Evolutionary conservation across 768 basidiomycete genomes (phyloP).

Genomic region (Xerocomus spinulosus): DNA sequence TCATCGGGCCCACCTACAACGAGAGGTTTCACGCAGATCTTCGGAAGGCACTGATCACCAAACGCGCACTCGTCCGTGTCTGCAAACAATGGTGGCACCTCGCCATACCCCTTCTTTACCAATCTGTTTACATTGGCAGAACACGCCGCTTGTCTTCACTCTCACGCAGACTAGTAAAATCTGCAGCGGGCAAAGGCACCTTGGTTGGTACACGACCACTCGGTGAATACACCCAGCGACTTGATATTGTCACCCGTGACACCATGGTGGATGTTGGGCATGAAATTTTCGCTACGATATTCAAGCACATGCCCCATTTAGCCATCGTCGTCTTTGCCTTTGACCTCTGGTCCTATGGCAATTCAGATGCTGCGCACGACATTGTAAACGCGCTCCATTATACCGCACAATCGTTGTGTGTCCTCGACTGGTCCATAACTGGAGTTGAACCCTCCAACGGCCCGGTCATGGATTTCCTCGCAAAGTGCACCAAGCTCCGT

Average conservation of each 20-base stretch:
- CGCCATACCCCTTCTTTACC: constrained; percentile 21
- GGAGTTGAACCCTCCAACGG: neutral
- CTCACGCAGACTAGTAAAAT: constrained; percentile 8
- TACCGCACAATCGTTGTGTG: constrained; percentile 15
- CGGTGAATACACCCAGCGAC: constrained; percentile 21
- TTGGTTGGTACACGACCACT: constrained; percentile 9
- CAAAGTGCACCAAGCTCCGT: constrained; percentile 12
- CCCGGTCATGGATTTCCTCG: constrained; percentile 4
- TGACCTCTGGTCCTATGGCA: neutral
- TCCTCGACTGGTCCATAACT: constrained; percentile 15
- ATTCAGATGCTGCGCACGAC: too few species aligned
- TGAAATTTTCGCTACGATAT: constrained; percentile 6
- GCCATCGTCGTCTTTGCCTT: constrained; percentile 13
- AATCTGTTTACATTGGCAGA: constrained; percentile 21
- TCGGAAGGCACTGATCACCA: constrained; percentile 22
- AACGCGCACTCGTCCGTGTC: constrained; percentile 25
- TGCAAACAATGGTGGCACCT: constrained; percentile 28
- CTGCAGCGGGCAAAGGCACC: constrained; percentile 6
- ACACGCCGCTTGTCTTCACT: constrained; percentile 17
- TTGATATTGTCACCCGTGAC: constrained; percentile 26
- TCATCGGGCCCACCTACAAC: constrained; percentile 6
- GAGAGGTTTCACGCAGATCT: constrained; percentile 4
- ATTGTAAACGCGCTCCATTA: constrained; percentile 15
- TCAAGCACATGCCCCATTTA: constrained; percentile 19
- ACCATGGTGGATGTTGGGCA: neutral